A percentile compares a stretch with the other conserved stretches of the same genome.
These are phyloP conservation scores for Ophiocordyceps unilateralis DNA, from an alignment of 2,329 filamentous ascomycete species.

Conservation along the genomic window DNA sequence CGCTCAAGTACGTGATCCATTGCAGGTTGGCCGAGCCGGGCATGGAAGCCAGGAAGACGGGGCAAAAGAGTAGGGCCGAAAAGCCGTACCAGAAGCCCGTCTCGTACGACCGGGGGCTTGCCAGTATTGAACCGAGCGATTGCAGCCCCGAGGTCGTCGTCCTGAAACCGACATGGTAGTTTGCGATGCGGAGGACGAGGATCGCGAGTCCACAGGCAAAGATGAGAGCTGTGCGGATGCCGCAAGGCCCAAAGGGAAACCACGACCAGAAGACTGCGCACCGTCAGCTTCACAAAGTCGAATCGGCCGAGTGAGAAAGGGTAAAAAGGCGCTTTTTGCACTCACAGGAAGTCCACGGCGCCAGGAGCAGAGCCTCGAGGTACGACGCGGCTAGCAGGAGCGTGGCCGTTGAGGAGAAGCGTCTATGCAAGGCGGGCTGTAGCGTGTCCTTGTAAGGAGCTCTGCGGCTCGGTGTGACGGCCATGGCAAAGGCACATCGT, in stretches of 20 bases:
- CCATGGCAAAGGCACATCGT: slow-evolving; percentile 33
- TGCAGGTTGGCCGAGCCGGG: slow-evolving; percentile 42
- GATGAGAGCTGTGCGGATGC: slow-evolving; percentile 56
- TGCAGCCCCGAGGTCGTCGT: slow-evolving; percentile 53
- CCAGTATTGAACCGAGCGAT: slow-evolving; percentile 40
- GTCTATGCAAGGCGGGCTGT: slow-evolving; percentile 71
- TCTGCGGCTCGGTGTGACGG: slow-evolving; percentile 34
- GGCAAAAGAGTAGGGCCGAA: slow-evolving; percentile 64
- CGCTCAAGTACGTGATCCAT: slow-evolving; percentile 55
- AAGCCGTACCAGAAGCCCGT: slow-evolving; percentile 61
- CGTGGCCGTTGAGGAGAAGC: slow-evolving; percentile 64
- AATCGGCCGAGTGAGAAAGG: too few species aligned
- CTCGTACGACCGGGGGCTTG: slow-evolving; percentile 44
- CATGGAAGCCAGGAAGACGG: slow-evolving; percentile 63
- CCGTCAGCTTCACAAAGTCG: too few species aligned
- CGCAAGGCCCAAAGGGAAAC: slow-evolving; percentile 65
- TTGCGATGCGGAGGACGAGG: slow-evolving; percentile 71
- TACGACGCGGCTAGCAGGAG: slow-evolving; percentile 59
- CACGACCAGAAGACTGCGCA: slow-evolving; percentile 63
- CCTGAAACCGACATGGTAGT: slow-evolving; percentile 58
- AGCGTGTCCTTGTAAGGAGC: slow-evolving; percentile 73
- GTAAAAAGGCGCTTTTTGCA: too few species aligned
- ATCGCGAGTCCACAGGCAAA: slow-evolving; percentile 61
- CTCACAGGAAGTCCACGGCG: slow-evolving; percentile 53
- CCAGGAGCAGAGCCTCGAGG: slow-evolving; percentile 50